Conservation (phyloP, 257 asterid species). For the Ballota nigra region DNA sequence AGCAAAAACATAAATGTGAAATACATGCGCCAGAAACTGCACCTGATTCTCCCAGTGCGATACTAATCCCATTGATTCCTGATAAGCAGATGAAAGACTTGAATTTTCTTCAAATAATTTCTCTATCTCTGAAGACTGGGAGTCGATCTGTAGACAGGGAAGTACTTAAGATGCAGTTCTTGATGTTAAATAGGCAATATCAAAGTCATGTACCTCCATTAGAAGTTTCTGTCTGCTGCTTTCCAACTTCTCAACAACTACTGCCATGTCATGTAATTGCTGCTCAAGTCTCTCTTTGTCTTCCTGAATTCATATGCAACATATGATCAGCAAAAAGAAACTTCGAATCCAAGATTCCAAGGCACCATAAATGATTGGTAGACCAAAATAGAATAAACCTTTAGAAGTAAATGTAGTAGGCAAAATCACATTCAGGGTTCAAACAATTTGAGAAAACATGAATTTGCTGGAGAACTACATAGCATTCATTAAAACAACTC, state of each 20-base stretch:
- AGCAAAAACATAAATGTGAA: not conserved
- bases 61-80: slow-evolving; percentile 67
- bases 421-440: slow-evolving; percentile 6
- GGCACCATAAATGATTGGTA: not conserved
- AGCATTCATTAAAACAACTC: slow-evolving; percentile 17
- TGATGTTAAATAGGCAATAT: slow-evolving; percentile 17
- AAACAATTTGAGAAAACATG: not conserved
- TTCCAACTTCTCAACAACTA: slow-evolving; percentile 87
- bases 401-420: slow-evolving; percentile 3
- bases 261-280: slow-evolving; percentile 94
- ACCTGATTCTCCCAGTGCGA: slow-evolving; percentile 95
- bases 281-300: slow-evolving; percentile 88
- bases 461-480: slow-evolving; percentile 8
- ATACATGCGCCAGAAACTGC: slow-evolving; percentile 12
- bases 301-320: slow-evolving; percentile 47
- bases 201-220: slow-evolving; percentile 58
- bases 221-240: slow-evolving; percentile 87
- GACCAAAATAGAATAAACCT: not conserved
- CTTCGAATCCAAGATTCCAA: not conserved
- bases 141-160: slow-evolving; percentile 67
- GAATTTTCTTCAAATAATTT: slow-evolving; percentile 85
- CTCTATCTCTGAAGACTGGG: slow-evolving; percentile 97
- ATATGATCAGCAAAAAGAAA: slow-evolving; percentile 4
- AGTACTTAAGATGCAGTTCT: slow-evolving; percentile 26
- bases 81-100: slow-evolving; percentile 70